These are phyloP conservation scores for Bruguiera sexangula DNA, from an alignment of 345 rosid genomes.

Conservation along the genomic window DNA sequence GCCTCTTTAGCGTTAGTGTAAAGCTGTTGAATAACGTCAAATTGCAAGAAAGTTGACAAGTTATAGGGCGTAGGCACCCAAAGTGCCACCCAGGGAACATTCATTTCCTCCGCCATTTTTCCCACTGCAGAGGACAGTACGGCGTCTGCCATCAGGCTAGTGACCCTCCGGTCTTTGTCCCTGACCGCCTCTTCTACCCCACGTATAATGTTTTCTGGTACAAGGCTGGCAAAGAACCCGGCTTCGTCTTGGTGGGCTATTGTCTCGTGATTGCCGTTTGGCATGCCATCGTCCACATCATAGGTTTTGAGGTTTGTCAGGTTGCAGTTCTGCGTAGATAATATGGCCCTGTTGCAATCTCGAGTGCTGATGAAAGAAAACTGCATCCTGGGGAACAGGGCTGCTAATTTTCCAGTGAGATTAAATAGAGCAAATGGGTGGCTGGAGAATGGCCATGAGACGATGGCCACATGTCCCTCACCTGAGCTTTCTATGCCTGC, in stretches of 20 bases:
- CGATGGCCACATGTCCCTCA: slow-evolving; percentile 3
- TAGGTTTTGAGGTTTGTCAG: not conserved
- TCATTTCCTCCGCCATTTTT: slow-evolving; percentile 3
- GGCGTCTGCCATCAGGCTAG: not conserved
- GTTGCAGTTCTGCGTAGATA: not conserved
- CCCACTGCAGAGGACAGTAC: not conserved
- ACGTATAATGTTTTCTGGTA: not conserved
- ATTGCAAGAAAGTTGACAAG: not conserved
- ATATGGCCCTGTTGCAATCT: not conserved
- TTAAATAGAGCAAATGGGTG: not conserved
- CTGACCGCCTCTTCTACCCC: not conserved
- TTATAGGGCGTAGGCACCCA: slow-evolving; percentile 2
- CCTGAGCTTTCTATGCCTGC: too few relatives aligned
- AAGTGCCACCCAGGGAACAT: slow-evolving; percentile 1
- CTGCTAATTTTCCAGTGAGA: not conserved
- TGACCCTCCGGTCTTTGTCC: not conserved
- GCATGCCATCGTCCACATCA: not conserved
- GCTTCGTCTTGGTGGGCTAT: too few relatives aligned
- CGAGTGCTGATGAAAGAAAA: slow-evolving; percentile 4
- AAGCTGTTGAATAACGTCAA: not conserved
- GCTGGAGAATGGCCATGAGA: not conserved
- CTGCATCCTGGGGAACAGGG: not conserved
- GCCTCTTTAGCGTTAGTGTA: not conserved
- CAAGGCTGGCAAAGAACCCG: too few relatives aligned
- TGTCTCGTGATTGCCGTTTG: not conserved